Evolutionary conservation across 2,329 filamentous ascomycete species (phyloP).

Genomic region (Fusarium sp.): DNA sequence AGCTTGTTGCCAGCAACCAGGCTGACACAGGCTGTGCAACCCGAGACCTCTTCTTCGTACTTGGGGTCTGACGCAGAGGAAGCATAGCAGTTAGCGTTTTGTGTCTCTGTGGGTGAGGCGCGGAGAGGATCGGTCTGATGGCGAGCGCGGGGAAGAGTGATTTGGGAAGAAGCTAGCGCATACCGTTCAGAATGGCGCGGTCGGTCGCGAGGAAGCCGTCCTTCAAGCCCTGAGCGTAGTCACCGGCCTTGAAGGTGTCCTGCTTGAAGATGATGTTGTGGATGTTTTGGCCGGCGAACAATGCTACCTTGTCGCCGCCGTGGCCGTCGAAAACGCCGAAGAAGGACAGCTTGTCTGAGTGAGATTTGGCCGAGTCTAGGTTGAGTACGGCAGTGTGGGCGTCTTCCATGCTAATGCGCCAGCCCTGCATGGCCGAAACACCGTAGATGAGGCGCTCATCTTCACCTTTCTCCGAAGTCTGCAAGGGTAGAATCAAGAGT

Average conservation of each 20-base stretch:
- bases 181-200: constrained; percentile 95
- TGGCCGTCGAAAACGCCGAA: constrained; percentile 99
- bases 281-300: constrained; percentile 93
- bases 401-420: constrained; percentile 99
- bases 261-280: constrained; percentile 96
- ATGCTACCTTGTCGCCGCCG: constrained; percentile 94
- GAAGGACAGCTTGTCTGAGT: constrained; percentile 86
- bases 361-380: constrained; percentile 76
- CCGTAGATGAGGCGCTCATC: constrained; percentile 95
- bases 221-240: constrained; percentile 96
- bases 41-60: constrained; percentile 98
- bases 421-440: constrained; percentile 99
- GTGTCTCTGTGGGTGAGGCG: constrained; percentile 3
- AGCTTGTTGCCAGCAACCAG: constrained; percentile 93
- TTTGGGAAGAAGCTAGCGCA: constrained; percentile 38
- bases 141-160: constrained; percentile 25
- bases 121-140: constrained; percentile 4
- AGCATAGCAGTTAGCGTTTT: constrained; percentile 18
- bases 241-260: constrained; percentile 90
- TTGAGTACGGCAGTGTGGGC: constrained; percentile 92
- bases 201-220: constrained; percentile 98
- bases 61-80: constrained; percentile 79
- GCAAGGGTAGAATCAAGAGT: constrained; percentile 41
- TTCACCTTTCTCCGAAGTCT: constrained; percentile 91
- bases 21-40: constrained; percentile 94